Conservation (phyloP, 192 early-diverging fungal species). For the Rhizophagus clarus region DNA sequence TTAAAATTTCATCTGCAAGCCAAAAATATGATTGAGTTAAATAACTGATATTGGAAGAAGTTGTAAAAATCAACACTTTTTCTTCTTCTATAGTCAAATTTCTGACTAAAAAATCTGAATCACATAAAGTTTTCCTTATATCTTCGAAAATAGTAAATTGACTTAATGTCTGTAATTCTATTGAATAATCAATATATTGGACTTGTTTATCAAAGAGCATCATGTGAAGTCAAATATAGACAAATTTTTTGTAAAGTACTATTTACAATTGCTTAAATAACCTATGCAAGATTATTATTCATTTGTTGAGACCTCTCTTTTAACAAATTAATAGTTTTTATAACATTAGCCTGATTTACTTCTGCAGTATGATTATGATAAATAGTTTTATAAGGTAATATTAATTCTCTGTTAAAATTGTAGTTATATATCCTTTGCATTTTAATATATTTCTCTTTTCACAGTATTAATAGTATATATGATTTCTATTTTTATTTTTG, state of each 20-base stretch:
- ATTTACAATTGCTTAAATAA: neutral
- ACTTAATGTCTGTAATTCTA: too few relatives aligned
- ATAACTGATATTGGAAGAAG: neutral
- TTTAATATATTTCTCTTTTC: neutral
- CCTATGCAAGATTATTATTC: neutral
- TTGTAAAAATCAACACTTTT: neutral
- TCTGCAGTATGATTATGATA: conserved; percentile 5
- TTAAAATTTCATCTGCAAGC: conserved; percentile 9
- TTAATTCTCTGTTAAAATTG: neutral
- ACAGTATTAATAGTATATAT: neutral
- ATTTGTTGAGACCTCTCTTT: conserved; percentile 2
- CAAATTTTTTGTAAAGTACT: neutral
- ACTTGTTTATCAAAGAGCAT: neutral
- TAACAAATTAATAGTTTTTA: neutral
- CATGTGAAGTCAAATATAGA: neutral
- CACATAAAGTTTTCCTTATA: neutral
- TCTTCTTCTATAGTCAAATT: neutral
- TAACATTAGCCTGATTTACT: neutral
- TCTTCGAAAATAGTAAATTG: too few relatives aligned
- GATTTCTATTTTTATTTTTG: neutral
- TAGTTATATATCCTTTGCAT: neutral
- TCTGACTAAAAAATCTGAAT: neutral
- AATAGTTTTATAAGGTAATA: neutral
- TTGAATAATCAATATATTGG: neutral
- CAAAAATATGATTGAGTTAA: neutral